Conservation (phyloP, 495 filamentous ascomycete genomes). For the Trichodelitschia bisporula region DNA sequence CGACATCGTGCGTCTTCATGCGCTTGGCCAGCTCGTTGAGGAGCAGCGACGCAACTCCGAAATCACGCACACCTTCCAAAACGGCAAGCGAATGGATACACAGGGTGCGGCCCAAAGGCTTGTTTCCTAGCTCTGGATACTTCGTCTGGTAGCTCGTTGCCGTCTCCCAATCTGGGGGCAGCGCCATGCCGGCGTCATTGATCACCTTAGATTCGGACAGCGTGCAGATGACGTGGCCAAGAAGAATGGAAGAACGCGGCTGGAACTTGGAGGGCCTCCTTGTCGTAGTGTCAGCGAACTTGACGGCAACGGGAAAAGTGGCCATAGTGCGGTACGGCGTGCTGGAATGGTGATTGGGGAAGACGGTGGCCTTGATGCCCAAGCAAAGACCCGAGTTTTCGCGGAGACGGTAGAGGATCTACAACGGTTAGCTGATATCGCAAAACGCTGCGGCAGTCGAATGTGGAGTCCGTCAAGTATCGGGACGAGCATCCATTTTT, state of each 20-base stretch:
- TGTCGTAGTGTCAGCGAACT: too few species aligned
- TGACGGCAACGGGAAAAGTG: conserved; percentile 12
- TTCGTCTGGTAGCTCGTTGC: conserved; percentile 1
- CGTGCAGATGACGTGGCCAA: conserved; percentile 64
- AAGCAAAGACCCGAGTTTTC: conserved; percentile 56
- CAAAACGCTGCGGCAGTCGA: neutral
- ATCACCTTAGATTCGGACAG: conserved; percentile 32
- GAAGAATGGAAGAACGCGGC: conserved; percentile 32
- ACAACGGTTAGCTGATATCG: conserved; percentile 3
- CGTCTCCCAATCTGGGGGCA: conserved; percentile 33
- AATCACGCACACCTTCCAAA: conserved; percentile 45
- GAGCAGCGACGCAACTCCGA: conserved; percentile 50
- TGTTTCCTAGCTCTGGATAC: conserved; percentile 26
- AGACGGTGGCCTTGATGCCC: conserved; percentile 41
- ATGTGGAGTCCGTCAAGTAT: conserved; percentile 1
- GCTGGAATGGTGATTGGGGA: conserved; percentile 21
- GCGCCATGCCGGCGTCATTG: conserved; percentile 54
- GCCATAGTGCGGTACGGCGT: conserved; percentile 22
- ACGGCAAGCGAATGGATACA: conserved; percentile 66
- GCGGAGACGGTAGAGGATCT: conserved; percentile 48
- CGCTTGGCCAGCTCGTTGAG: conserved; percentile 54
- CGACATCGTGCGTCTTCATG: conserved; percentile 37
- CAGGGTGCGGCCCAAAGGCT: conserved; percentile 47
- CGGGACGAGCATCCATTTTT: conserved; percentile 1
- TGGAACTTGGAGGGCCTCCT: conserved; percentile 17